Base-by-base conservation (phyloP, 1,284 basidiomycete genomes). In the Sanghuangporus weigelae region DNA sequence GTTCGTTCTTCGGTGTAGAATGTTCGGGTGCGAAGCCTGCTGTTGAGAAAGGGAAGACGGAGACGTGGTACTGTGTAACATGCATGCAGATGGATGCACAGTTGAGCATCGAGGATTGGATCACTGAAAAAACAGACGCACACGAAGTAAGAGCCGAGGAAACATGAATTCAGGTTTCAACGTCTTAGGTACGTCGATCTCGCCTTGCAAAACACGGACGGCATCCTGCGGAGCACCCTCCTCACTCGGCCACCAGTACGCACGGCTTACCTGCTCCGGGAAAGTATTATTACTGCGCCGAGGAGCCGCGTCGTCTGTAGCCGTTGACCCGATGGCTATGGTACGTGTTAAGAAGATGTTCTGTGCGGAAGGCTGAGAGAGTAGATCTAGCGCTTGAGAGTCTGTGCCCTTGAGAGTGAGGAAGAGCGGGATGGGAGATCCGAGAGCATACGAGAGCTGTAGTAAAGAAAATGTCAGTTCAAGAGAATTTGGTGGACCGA, bases 151-250 rank as follows among this genome's bases (percentile, higher is more conserved):
- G 64, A 85, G 78, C 58, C 78, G 75, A 26, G 82, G 82, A 69
- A 86, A 86, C 35, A 77, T 67, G 68, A 85, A 85, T 55, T 78
- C 82, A 3, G 80, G 81, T 67, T 81, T 85, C 57, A 81, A 59
- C 12, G 70, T 71, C 64, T 72, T 78, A 65, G 76, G 73, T 26
- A 85, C 72, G 8, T 81, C 77, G 35, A 87, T 67, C 70, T 86
- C 84, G 7, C 85, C 85, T 55, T 77, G 74, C 14, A 86, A 69
- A 35, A 73, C 69, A 19, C 80, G 26, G 11, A 16, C 53, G 73
- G 26, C 26, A 46, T 58, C 40, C 50, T 31, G 31, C 5, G 55
- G 16, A 12, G 36, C 58, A 44, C 59, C 60, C 19, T 64, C 75
- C 69, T 55, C 68, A 19, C 48, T 69, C 67, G 77, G 74, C 81